Conservation (phyloP, 2,329 filamentous ascomycete genomes). For the Eurotiales sp. region DNA sequence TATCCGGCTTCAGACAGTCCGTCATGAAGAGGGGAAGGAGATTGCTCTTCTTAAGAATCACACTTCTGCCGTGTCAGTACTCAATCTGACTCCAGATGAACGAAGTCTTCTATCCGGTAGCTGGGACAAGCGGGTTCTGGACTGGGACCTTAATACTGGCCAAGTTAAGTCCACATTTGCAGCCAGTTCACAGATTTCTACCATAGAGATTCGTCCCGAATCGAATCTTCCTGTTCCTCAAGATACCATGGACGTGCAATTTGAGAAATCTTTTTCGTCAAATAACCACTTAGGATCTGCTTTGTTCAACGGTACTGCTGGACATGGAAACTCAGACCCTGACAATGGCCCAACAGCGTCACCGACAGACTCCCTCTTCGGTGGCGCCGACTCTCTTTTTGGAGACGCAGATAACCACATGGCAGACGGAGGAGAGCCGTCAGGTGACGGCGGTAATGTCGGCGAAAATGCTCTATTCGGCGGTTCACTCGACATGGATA, state of each 20-base stretch:
- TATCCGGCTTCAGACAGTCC: conserved; percentile 89
- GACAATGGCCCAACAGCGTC: conserved; percentile 59
- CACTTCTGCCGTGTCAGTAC: conserved; percentile 84
- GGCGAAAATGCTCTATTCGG: conserved; percentile 85
- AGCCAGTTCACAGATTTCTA: conserved; percentile 78
- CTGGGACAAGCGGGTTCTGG: conserved; percentile 91
- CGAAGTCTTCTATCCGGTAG: conserved; percentile 83
- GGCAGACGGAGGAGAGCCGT: conserved; percentile 45
- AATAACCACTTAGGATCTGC: conserved; percentile 63
- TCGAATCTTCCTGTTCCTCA: conserved; percentile 72
- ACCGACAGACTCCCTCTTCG: conserved; percentile 78
- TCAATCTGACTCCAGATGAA: conserved; percentile 80
- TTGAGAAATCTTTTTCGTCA: conserved; percentile 69
- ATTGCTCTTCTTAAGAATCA: conserved; percentile 79
- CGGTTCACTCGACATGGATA: conserved; percentile 64
- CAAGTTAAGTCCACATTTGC: conserved; percentile 71
- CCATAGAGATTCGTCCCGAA: conserved; percentile 78
- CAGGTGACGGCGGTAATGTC: conserved; percentile 63
- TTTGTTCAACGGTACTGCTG: conserved; percentile 35
- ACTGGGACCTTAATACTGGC: conserved; percentile 93
- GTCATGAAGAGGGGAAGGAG: conserved; percentile 90
- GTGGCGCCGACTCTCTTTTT: conserved; percentile 82
- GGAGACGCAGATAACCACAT: conserved; percentile 67
- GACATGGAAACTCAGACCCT: conserved; percentile 32
- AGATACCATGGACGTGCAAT: conserved; percentile 55